Evolutionary conservation across 495 filamentous ascomycete genomes (phyloP), one percentile per base, ranked within the genome.

Genomic region (Symbiotaphrina buchneri): DNA sequence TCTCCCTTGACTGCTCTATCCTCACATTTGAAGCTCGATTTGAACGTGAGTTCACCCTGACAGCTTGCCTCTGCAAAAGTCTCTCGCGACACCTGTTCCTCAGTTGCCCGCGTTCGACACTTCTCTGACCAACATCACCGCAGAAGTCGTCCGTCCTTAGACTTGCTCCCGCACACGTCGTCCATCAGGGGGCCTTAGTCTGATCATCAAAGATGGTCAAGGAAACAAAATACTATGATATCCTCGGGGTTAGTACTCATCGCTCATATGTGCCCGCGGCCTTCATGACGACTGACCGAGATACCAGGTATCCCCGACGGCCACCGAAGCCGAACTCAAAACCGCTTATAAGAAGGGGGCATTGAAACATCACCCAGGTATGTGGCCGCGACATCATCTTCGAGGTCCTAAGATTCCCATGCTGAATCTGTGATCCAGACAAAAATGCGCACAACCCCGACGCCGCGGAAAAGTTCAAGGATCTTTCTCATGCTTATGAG

Each of bases 381-480:
- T 32, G 54, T 33, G 45, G 28, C 18, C 10, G 5, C 10, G 11
- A n/a, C 31, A 28, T 29, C 36, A 20, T 7, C 10, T 20, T 37
- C 13, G n/a, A 22, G 32, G 39, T 28, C n/a, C n/a, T n/a, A n/a
- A n/a, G n/a, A n/a, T n/a, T n/a, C n/a, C n/a, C n/a, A n/a, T n/a
- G n/a, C 44, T 54, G 30, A 53, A 36, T 5, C 17, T 24, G 25
- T 22, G 34, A 31, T 41, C 32, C 41, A 91, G 87, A 97, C 56
- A 97, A 97, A 65, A 95, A 95, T 52, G 68, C 71, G 27, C 70
- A 87, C 57, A 85, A 85, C 59, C 83, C 84, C 24, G 78, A 79
- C 17, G 81, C 87, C 26, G 80, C 82, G 32, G 81, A 93, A 31
- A 95, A 93, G 52, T 95, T 99, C 69, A 94, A 95, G 58, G 85